A percentile compares a stretch with the other conserved stretches of the same genome.
phyloP scores from a whole-genome alignment of 345 rosid genomes.

The Combretum micranthum region DNA sequence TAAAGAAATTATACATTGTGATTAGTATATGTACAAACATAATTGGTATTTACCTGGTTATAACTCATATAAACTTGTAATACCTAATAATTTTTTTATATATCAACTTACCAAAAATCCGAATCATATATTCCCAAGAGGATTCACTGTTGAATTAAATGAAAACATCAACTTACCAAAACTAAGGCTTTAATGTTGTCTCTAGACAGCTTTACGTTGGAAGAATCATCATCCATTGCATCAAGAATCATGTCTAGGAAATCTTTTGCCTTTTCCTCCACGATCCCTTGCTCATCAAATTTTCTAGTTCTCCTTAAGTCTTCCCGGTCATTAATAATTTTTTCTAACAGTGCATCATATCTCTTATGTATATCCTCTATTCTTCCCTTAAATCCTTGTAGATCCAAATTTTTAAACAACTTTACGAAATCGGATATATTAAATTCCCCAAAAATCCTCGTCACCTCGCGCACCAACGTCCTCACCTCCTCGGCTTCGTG shows the following conservation, averaged over 20 bases:
- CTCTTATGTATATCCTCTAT: conserved; percentile 19
- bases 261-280: conserved; percentile 21
- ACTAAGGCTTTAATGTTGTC: conserved; percentile 30
- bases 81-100: no score
- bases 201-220: conserved; percentile 24
- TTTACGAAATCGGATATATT: conserved; percentile 38
- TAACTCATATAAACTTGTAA: no score
- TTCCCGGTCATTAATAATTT: conserved; percentile 22
- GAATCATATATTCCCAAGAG: no score
- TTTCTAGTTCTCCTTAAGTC: conserved; percentile 9
- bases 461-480: conserved; percentile 26
- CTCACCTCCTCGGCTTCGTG: conserved; percentile 24
- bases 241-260: conserved; percentile 38
- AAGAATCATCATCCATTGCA: conserved; percentile 18
- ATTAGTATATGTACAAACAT: no score
- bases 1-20: no score
- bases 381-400: conserved; percentile 29
- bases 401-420: conserved; percentile 28
- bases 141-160: no score
- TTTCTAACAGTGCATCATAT: conserved; percentile 30
- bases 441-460: conserved; percentile 37
- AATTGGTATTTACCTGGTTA: no score
- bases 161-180: conserved; percentile 18
- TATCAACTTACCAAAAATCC: no score
- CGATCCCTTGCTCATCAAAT: not conserved